Percentiles rank a stretch among this genome's conserved stretches.
These are phyloP conservation scores for Lotmaria passim DNA, from an alignment of 208 protist genomes.

Conservation along the genomic window DNA sequence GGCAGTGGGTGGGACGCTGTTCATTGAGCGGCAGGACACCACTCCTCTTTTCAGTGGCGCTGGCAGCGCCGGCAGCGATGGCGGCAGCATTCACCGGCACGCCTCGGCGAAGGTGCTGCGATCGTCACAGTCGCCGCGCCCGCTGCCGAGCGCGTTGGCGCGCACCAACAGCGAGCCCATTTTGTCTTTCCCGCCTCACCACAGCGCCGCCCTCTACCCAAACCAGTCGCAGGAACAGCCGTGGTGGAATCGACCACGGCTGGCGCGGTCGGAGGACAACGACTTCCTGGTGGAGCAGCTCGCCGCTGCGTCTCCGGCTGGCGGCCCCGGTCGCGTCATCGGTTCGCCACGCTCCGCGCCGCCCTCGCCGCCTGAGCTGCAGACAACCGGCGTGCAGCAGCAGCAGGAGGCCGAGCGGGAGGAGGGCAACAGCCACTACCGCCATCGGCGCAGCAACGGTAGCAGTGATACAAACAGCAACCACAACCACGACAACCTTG, in stretches of 20 bases:
- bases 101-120: background rate
- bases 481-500: no score
- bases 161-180: conserved; percentile 18
- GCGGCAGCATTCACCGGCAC: background rate
- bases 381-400: background rate
- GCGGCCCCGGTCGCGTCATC: background rate
- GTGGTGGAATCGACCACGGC: conserved; percentile 30
- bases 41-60: no score
- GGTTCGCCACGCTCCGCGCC: background rate
- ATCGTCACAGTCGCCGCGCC: background rate
- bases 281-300: background rate
- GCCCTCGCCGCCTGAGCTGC: background rate
- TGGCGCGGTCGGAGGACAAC: conserved; percentile 12
- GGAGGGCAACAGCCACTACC: no score
- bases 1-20: no score
- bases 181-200: conserved; percentile 2
- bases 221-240: conserved; percentile 12
- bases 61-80: background rate
- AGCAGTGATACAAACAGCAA: no score
- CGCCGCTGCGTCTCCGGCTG: no score
- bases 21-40: background rate
- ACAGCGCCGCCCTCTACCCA: background rate
- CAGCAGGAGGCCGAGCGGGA: background rate
- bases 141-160: background rate
- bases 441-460: no score